Base-by-base conservation (phyloP, 352 stramenopile species). In the Blastocystis sp. region DNA sequence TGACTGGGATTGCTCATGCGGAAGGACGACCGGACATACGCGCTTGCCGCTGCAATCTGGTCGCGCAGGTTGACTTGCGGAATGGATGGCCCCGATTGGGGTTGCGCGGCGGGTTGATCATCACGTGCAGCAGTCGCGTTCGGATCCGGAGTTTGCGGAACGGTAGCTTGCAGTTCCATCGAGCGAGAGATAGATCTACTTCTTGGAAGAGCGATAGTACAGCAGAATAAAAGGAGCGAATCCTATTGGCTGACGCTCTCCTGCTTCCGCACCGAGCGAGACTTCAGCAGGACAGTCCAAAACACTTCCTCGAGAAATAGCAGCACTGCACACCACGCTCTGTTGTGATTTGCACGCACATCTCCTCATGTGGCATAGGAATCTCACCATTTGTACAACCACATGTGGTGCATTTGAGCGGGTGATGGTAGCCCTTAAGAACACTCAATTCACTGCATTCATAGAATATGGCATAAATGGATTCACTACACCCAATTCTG, bases 171-270 rank as follows among this genome's bases (percentile, higher is more conserved):
- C 52, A 21, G 52, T 19, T 61, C 19, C 10, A 61, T 61, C 10
- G 52, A 61, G 52, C 9, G 19, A 21, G 52, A 61, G 52, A 21
- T 10, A 19, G 9, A 10, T 61, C 52, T 0, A 21, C 52, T 61
- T 19, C 52, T 61, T 61, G 10, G 52, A 61, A 61, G 19, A 10
- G 52, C 19, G 52, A 10, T 10, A 61, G 52, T 21, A 61, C 19
- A 61, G 19, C 52, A 61, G 24, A 9, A 65, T 17, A n/a, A 65
- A 24, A 65, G 21, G 4, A 19, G 59, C 2, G 4, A 76, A 76
- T 76, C 66, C 66, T 76, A 76, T 76, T 76, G 66, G 66, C 28
- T 57, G 28, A 2, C 28, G 52, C 2, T 60, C 66, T 76, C 66
- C 19, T 76, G 66, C 48, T 57, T 14, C 14, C 48, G 48, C 48